phyloP scores from a whole-genome alignment of 2,329 filamentous ascomycete species.

The Ophiocordyceps camponoti-saundersi region DNA sequence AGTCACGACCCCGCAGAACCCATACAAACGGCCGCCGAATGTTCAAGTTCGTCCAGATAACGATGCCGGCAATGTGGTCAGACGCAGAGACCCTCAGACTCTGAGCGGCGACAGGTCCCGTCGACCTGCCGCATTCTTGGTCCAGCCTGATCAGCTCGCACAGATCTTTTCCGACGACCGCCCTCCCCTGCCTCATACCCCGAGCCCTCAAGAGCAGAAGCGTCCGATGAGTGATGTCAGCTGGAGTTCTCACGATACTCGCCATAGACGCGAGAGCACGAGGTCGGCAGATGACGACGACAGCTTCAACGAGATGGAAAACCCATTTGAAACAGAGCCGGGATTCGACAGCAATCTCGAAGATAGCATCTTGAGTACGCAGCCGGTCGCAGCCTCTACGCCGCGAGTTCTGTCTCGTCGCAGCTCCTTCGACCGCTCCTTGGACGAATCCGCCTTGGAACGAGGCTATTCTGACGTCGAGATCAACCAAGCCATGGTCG shows the following conservation, averaged over 20 bases:
- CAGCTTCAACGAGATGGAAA: conserved; percentile 1
- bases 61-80: not conserved
- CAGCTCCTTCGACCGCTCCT: conserved; percentile 3
- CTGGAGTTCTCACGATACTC: not conserved
- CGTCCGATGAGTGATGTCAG: not conserved
- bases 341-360: conserved; percentile 20
- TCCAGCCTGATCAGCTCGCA: not conserved
- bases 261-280: not conserved
- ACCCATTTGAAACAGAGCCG: conserved; percentile 16
- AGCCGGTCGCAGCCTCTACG: conserved; percentile 20
- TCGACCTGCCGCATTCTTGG: not conserved
- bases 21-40: not conserved
- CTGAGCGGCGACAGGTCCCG: not conserved
- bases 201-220: not conserved
- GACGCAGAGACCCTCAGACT: not conserved
- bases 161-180: not conserved
- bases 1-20: not conserved
- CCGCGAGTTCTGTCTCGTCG: conserved; percentile 12
- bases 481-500: conserved; percentile 4
- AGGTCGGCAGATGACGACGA: not conserved
- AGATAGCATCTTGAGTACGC: conserved; percentile 18
- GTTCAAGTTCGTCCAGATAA: not conserved
- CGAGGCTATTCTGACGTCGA: conserved; percentile 1
- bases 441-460: not conserved
- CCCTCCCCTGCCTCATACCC: not conserved